Base-by-base conservation (phyloP, 176 grass and related monocot genomes). In the Tuctoria greenei region DNA sequence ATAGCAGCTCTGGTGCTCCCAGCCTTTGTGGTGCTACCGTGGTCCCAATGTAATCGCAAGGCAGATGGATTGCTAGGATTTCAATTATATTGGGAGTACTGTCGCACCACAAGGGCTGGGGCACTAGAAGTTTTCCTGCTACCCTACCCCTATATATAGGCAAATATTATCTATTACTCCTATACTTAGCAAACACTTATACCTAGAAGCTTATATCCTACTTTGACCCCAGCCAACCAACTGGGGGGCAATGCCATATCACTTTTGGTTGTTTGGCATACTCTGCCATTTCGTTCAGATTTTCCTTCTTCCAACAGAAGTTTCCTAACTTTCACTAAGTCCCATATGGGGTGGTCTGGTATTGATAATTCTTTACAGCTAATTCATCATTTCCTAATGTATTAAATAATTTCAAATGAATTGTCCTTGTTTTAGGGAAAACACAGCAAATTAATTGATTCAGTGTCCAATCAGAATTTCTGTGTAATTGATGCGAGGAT, bases 361-460 rank as follows among this genome's bases (percentile, higher is more conserved):
- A 37, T 55, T 71, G 57, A 52, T 76, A 15, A 81, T 38, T 31
- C 70, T 39, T 62, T 84, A 1, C 26, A 62, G 15, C 55, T 57
- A 76, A 63, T 77, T 81, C 61, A 56, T 9, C 31, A 81, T 6
- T 38, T 81, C 37, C 46, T 63, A 69, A 46, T 10, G 17, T 23
- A 12, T 20, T 43, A 67, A 59, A n/a, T 78, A 41, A 28, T 41
- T 37, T 66, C 55, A 67, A 76, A 49, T 76, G 17, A 41, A 38
- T 83, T 65, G 42, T 28, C 24, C n/a, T 46, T 81, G 5, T 35
- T 82, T 12, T 67, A 61, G 15, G 66, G 20, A 58, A 12, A 12
- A 40, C 50, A 63, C 5, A 74, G 6, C 45, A n/a, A 38, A 10
- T 73, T 67, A 64, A 49, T 62, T 66, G 49, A 71, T 35, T 82